Percentiles rank a stretch among this genome's conserved stretches.
phyloP scores from a whole-genome alignment of 1,284 basidiomycete genomes.

The Fomes fomentarius region DNA sequence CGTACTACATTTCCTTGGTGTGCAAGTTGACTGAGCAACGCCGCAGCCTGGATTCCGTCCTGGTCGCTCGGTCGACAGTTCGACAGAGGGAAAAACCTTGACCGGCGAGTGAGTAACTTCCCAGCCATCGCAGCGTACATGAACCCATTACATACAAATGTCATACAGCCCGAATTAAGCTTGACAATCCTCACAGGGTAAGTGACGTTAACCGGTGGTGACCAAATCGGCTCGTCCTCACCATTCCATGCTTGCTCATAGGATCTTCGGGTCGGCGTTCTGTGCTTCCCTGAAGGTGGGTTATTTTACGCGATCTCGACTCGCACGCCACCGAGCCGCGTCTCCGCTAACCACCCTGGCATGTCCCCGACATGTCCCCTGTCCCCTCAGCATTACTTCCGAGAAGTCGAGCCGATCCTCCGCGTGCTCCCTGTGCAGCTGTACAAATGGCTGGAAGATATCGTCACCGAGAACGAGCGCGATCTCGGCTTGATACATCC shows the following conservation, averaged over 20 bases:
- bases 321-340: background rate
- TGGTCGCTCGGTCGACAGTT: slow-evolving; percentile 45
- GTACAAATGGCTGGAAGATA: slow-evolving; percentile 38
- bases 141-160: no score
- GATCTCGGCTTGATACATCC: slow-evolving; percentile 43
- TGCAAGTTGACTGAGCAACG: background rate
- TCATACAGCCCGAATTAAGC: slow-evolving; percentile 39
- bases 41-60: slow-evolving; percentile 44
- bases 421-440: slow-evolving; percentile 36
- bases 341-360: background rate
- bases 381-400: slow-evolving; percentile 37
- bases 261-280: slow-evolving; percentile 46
- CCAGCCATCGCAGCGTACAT: background rate
- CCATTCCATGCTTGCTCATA: slow-evolving; percentile 4
- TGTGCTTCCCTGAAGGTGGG: slow-evolving; percentile 42
- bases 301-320: background rate
- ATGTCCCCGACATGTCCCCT: no score
- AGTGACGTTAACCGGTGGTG: no score
- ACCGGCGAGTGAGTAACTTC: slow-evolving; percentile 34
- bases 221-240: no score
- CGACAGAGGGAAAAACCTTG: slow-evolving; percentile 36
- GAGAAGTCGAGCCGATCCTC: slow-evolving; percentile 41
- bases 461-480: slow-evolving; percentile 37
- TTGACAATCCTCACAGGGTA: slow-evolving; percentile 43
- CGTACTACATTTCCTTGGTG: background rate